phyloP scores from a whole-genome alignment of 2,329 filamentous ascomycete species.

The Epichloe typhina region DNA sequence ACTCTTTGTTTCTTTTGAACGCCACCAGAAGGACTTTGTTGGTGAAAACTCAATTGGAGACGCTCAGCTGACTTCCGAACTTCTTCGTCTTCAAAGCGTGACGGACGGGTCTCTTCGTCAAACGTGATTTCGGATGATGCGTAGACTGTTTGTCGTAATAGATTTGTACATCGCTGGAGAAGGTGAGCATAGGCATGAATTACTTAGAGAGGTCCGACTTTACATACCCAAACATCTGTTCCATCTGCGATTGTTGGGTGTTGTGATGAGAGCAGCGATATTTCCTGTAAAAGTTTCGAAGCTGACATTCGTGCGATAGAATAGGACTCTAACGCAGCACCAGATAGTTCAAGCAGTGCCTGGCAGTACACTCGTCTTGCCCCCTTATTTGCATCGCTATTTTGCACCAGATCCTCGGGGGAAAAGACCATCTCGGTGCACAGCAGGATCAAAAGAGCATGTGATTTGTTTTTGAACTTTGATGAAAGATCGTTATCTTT shows the following conservation, averaged over 20 bases:
- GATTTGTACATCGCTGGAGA: slow-evolving; percentile 16
- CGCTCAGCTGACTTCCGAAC: slow-evolving; percentile 16
- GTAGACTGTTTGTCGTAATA: slow-evolving; percentile 16
- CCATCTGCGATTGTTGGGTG: slow-evolving; percentile 18
- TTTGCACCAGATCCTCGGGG: slow-evolving; percentile 19
- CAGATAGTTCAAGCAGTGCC: slow-evolving; percentile 25
- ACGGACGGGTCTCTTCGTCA: slow-evolving; percentile 14
- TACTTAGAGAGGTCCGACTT: neutral
- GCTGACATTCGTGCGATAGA: slow-evolving; percentile 26
- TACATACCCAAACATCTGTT: slow-evolving; percentile 29
- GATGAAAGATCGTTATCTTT: slow-evolving; percentile 7
- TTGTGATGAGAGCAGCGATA: slow-evolving; percentile 23
- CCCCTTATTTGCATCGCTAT: slow-evolving; percentile 14
- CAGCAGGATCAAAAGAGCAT: slow-evolving; percentile 26
- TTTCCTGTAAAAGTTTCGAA: slow-evolving; percentile 29
- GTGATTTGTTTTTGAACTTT: slow-evolving; percentile 22
- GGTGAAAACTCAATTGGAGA: slow-evolving; percentile 16
- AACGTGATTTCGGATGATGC: slow-evolving; percentile 9
- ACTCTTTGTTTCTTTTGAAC: slow-evolving; percentile 20
- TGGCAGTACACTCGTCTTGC: slow-evolving; percentile 23
- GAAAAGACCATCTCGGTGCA: slow-evolving; percentile 27
- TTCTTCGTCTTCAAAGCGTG: slow-evolving; percentile 16
- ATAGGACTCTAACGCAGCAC: slow-evolving; percentile 20
- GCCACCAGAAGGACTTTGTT: slow-evolving; percentile 5
- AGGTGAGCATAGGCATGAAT: slow-evolving; percentile 9